Base-by-base conservation (phyloP, 1,139 yeast species). In the Blastobotrys proliferans region DNA sequence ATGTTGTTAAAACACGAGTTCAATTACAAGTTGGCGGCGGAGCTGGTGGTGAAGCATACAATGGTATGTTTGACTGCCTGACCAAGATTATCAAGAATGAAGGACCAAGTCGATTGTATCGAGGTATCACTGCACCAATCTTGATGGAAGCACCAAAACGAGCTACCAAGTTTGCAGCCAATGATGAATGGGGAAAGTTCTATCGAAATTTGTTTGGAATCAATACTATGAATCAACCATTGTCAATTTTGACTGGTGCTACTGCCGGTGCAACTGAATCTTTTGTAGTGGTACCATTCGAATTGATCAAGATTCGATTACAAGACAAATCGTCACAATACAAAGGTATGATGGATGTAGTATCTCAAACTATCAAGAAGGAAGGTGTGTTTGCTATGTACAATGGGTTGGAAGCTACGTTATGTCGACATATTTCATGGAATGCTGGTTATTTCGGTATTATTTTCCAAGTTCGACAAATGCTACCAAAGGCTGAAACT, bases 71-170 rank as follows among this genome's bases (percentile, higher is more conserved):
- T 50, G 92, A 85, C 59, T 86, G 95, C 62, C 66, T 94, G 54
- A 69, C 75, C 55, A 87, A 88, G 68, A 92, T 92, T 55, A 76
- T 92, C 55, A 77, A 75, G 57, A 82, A 78, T 53, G 99, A 94
- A 67, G 99, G 98, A 38, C 29, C 44, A 40, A 69, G 82, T 17
- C 76, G 94, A 52, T 74, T 92, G 49, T 94, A 92, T 68, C 81
- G 90, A 64, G 98, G 98, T 53, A 92, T 92, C 56, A 70, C 83
- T 24, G 97, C 98, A 14, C 99, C 99, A 36, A 86, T 92, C 56
- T 74, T 92, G 60, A 92, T 92, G 98, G 99, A 92, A 65, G 98
- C 98, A n/a, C 98, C 98, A 51, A 92, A 92, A 74, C 61, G 70
- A 72, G 98, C 98, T 35, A 90, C 96, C 52, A 92, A 92, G 68